Evolutionary conservation across 202 grass and related monocot genomes (phyloP).

Genomic region (Hordeum pubiflorum): DNA sequence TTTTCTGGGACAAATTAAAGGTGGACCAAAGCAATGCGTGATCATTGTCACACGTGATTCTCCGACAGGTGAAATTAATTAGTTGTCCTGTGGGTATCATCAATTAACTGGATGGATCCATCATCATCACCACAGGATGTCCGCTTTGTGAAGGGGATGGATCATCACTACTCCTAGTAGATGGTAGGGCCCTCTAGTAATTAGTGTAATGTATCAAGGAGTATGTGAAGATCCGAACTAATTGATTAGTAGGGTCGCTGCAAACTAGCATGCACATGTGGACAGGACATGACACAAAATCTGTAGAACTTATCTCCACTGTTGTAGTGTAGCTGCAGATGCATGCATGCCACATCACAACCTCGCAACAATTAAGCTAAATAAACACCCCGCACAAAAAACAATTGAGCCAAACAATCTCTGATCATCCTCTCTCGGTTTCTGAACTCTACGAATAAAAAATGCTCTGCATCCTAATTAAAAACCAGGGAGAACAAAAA

Average conservation of each 20-base stretch:
- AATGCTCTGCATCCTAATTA: not conserved
- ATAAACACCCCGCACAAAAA: not conserved
- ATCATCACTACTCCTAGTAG: not conserved
- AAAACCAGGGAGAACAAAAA: not conserved
- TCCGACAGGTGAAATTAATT: not conserved
- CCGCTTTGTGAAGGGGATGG: not conserved
- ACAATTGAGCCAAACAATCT: not conserved
- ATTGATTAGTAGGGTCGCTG: not conserved
- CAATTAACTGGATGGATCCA: not conserved
- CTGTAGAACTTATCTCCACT: not conserved
- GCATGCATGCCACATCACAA: not conserved
- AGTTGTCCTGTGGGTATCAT: not conserved
- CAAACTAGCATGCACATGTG: not conserved
- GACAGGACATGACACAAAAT: not conserved
- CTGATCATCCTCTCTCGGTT: not conserved
- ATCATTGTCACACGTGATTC: conserved; percentile 20
- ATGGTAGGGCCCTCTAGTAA: not conserved
- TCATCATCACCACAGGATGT: conserved; percentile 9
- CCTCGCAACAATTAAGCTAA: not conserved
- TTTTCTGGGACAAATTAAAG: conserved; percentile 4
- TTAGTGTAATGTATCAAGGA: not conserved
- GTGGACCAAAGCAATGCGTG: not conserved
- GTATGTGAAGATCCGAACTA: not conserved
- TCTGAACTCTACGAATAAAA: not conserved
- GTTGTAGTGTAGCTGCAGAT: not conserved